A percentile compares a stretch with the other conserved stretches of the same genome.
phyloP scores from a whole-genome alignment of 768 basidiomycete genomes.

The Phaeotremella skinneri region DNA sequence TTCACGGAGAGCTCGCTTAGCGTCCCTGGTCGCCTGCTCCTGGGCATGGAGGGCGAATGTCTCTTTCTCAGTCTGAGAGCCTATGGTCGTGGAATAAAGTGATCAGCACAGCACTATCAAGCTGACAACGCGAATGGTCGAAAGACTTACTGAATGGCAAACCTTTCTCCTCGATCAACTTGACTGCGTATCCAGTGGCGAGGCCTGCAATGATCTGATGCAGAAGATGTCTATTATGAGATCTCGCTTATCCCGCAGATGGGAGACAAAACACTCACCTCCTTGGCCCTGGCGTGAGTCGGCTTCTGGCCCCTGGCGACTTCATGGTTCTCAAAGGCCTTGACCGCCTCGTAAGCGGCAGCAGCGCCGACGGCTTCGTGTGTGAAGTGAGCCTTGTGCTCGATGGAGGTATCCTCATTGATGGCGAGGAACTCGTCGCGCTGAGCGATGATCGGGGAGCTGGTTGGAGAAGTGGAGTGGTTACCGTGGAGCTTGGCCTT shows the following conservation, averaged over 20 bases:
- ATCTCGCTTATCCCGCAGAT: neutral
- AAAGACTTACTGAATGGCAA: constrained; percentile 41
- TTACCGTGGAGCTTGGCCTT: constrained; percentile 20
- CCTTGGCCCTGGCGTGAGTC: constrained; percentile 25
- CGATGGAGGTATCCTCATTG: constrained; percentile 29
- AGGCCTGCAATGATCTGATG: constrained; percentile 37
- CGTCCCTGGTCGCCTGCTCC: constrained; percentile 26
- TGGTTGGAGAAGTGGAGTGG: constrained; percentile 28
- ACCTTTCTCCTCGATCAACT: constrained; percentile 39
- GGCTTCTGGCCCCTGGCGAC: constrained; percentile 27
- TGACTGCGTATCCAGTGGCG: constrained; percentile 31
- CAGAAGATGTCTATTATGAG: neutral
- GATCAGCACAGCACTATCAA: neutral
- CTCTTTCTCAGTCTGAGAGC: constrained; percentile 26
- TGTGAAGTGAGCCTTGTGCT: constrained; percentile 43
- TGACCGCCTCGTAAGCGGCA: constrained; percentile 41
- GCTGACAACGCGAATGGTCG: neutral
- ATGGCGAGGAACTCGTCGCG: constrained; percentile 42
- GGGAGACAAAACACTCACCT: constrained; percentile 19
- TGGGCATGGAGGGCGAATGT: constrained; percentile 36
- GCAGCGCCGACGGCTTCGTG: constrained; percentile 40
- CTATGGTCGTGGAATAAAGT: constrained; percentile 5
- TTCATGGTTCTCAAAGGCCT: constrained; percentile 39
- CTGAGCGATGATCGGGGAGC: constrained; percentile 29
- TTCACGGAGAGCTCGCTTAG: constrained; percentile 40